A percentile compares a stretch with the other conserved stretches of the same genome.
Evolutionary conservation across 2,329 filamentous ascomycete genomes (phyloP).

Genomic region (Tolypocladium paradoxum): DNA sequence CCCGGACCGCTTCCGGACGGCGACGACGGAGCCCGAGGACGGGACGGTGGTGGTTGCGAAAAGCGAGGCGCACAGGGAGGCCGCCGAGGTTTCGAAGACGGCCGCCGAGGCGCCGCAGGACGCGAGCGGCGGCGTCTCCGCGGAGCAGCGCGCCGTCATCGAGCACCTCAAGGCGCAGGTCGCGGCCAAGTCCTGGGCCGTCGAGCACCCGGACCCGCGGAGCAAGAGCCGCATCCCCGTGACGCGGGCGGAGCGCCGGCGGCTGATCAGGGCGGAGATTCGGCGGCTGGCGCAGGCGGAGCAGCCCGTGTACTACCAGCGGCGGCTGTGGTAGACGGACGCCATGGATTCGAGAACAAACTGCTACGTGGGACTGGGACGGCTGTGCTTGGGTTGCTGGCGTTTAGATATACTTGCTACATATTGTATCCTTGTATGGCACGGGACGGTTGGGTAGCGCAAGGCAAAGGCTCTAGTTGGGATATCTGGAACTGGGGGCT

Average conservation of each 20-base stretch:
- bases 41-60: slow-evolving; percentile 31
- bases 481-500: not conserved
- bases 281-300: slow-evolving; percentile 33
- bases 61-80: slow-evolving; percentile 20
- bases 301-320: slow-evolving; percentile 40
- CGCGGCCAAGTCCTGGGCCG: slow-evolving; percentile 20
- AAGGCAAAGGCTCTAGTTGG: not conserved
- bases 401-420: not conserved
- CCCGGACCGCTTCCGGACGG: slow-evolving; percentile 37
- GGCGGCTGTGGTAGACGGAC: slow-evolving; percentile 35
- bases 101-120: slow-evolving; percentile 13
- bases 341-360: too few species aligned
- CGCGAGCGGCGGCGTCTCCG: slow-evolving; percentile 6
- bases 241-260: slow-evolving; percentile 41
- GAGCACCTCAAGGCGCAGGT: slow-evolving; percentile 20
- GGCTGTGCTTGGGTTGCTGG: not conserved
- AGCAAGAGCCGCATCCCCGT: slow-evolving; percentile 34
- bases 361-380: not conserved
- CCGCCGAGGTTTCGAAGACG: slow-evolving; percentile 10
- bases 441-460: not conserved
- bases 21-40: slow-evolving; percentile 35
- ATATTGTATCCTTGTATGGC: not conserved
- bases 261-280: slow-evolving; percentile 49
- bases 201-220: slow-evolving; percentile 23
- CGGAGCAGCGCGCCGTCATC: slow-evolving; percentile 20